Evolutionary conservation across 371 early-diverging fungal species (phyloP), one percentile per base, ranked within the genome.

Genomic region (Mortierella sp.): DNA sequence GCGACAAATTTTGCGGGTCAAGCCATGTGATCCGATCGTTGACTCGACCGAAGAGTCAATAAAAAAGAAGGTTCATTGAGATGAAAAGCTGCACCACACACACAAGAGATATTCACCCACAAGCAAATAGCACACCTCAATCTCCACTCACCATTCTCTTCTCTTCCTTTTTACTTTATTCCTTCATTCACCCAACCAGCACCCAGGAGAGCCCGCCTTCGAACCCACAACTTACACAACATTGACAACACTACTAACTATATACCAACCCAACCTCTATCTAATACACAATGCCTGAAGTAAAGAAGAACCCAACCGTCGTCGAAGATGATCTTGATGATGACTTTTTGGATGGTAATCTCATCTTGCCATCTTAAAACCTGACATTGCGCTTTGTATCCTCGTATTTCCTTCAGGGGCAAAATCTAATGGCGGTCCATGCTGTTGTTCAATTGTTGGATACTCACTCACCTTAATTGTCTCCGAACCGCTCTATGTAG

Each of bases 251-350:
- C 13, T 26, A 23, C 8, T 9, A 53, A 23, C 26, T 9, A 53
- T 26, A 53, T 10, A 53, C 53, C 53, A 23, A 22, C 23, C 28
- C 22, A 13, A 47, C 15, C 47, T 47, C 15, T 37, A 37, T 54
- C 32, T 61, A 56, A 40, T 19, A 63, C 54, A 59, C 55, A 28
- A 79, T 79, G 79, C 74, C 79, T 32, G 74, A 79, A 23, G 63
- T 66, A 43, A 79, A 68, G 66, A 79, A 79, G 59, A 77, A 76
- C 55, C 67, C 72, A 17, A 62, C 72, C 61, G 73, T 73, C 26
- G 79, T 79, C 37, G 79, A 79, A 59, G 79, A 79, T 32, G 79
- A 79, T 66, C 73, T 79, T 37, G 79, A 79, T 45, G 79, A 79
- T 61, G 75, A 79, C 71, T 74, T 74, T 61, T 60, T 80, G 59